Evolutionary conservation across 2,329 filamentous ascomycete genomes (phyloP).

Genomic region (Sordariomycetes sp.): DNA sequence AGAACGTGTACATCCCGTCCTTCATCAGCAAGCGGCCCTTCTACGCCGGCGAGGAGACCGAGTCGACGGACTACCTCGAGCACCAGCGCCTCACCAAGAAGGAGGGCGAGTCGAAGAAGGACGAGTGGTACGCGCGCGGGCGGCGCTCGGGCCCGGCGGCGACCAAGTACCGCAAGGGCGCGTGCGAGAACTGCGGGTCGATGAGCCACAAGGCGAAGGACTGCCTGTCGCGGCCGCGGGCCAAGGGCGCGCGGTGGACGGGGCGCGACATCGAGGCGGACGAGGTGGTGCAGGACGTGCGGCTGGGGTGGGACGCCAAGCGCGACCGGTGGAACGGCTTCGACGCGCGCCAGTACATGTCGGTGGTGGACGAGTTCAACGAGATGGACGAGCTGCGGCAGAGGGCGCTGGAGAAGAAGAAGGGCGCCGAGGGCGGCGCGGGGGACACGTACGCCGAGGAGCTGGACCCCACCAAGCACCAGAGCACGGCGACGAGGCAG

Average conservation of each 20-base stretch:
- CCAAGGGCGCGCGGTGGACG: constrained; percentile 83
- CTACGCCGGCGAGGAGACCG: constrained; percentile 73
- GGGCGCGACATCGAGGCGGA: constrained; percentile 91
- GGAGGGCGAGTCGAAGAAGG: constrained; percentile 34
- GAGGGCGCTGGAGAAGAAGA: constrained; percentile 36
- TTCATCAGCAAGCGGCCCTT: constrained; percentile 99
- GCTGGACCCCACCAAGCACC: constrained; percentile 90
- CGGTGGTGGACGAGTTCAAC: constrained; percentile 83
- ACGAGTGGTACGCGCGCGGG: constrained; percentile 89
- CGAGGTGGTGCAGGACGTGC: constrained; percentile 74
- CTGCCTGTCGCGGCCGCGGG: constrained; percentile 79
- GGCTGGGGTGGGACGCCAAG: constrained; percentile 93
- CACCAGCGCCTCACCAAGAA: constrained; percentile 78
- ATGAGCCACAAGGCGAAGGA: constrained; percentile 96
- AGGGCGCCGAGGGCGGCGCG: constrained; percentile 26
- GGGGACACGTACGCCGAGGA: constrained; percentile 83
- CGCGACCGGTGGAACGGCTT: constrained; percentile 98
- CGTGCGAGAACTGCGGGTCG: constrained; percentile 95
- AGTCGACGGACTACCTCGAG: constrained; percentile 81
- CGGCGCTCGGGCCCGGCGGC: constrained; percentile 76
- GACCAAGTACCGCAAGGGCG: constrained; percentile 95
- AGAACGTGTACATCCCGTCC: constrained; percentile 95
- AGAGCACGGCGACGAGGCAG: constrained; percentile 83
- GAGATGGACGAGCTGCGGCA: constrained; percentile 69
- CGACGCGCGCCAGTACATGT: constrained; percentile 73